These are phyloP conservation scores for Stygiomarasmius scandens DNA, from an alignment of 1,284 basidiomycete species.

Conservation along the genomic window DNA sequence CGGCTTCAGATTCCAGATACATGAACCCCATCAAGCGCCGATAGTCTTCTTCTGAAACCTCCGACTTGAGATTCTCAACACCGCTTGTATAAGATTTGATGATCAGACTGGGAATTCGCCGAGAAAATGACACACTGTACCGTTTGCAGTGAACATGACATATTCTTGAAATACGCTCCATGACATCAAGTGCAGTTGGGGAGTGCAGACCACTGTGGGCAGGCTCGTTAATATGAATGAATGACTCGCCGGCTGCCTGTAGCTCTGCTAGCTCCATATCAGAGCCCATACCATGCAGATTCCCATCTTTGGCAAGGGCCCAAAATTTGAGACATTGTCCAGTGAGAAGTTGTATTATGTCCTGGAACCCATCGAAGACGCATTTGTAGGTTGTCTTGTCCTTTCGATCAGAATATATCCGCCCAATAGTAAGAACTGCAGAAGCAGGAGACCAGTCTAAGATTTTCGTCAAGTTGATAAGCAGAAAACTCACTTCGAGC, in stretches of 20 bases:
- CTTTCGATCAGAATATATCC: not conserved
- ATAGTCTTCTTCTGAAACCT: conserved; percentile 1
- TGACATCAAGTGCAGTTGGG: not conserved
- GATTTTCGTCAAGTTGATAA: not conserved
- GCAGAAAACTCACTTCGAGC: not conserved
- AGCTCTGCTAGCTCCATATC: conserved; percentile 11
- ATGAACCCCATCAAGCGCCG: not conserved
- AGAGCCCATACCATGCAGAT: conserved; percentile 3
- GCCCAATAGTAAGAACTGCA: conserved; percentile 8
- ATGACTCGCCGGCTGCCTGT: conserved; percentile 5
- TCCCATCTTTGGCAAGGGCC: not conserved
- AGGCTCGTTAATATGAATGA: conserved; percentile 1
- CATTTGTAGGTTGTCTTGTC: conserved; percentile 1
- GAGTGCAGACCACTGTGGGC: conserved; percentile 1
- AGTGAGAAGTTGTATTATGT: not conserved
- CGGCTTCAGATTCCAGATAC: not conserved
- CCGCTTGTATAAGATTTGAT: not conserved
- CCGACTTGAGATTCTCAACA: conserved; percentile 4
- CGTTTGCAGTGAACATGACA: conserved; percentile 5
- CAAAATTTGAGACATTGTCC: not conserved
- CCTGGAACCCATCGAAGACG: conserved; percentile 6
- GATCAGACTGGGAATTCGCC: not conserved
- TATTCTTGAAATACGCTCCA: conserved; percentile 2
- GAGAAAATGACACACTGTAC: not conserved
- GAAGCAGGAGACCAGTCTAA: not conserved